These are phyloP conservation scores for Aspergillus vadensis DNA, from an alignment of 2,329 filamentous ascomycete genomes.

Conservation along the genomic window DNA sequence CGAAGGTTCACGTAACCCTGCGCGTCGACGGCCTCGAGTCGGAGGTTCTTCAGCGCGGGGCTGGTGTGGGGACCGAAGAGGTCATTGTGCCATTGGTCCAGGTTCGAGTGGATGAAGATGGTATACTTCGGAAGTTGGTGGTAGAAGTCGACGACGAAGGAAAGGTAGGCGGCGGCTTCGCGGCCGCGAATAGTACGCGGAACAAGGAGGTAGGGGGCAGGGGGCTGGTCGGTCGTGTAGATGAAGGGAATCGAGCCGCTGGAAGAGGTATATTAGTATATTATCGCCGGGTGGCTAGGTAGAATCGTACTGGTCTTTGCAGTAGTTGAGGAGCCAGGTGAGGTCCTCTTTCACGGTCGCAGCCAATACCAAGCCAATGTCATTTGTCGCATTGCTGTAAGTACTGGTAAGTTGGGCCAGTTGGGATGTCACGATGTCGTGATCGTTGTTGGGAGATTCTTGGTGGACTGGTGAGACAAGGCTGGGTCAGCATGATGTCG, in stretches of 20 bases:
- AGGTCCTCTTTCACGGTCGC: slow-evolving; percentile 23
- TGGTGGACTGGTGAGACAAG: not conserved
- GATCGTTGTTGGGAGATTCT: slow-evolving; percentile 9
- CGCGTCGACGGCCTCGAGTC: slow-evolving; percentile 38
- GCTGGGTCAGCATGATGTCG: slow-evolving; percentile 10
- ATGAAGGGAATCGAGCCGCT: slow-evolving; percentile 28
- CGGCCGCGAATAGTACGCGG: slow-evolving; percentile 52
- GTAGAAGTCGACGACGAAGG: slow-evolving; percentile 64
- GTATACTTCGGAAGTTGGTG: slow-evolving; percentile 59
- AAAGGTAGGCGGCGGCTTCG: slow-evolving; percentile 64
- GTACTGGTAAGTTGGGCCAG: slow-evolving; percentile 20
- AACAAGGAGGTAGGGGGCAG: slow-evolving; percentile 25
- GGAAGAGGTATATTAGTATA: not conserved
- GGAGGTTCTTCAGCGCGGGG: slow-evolving; percentile 33
- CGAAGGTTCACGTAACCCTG: slow-evolving; percentile 45
- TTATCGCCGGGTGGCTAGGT: not conserved
- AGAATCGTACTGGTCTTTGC: slow-evolving; percentile 21
- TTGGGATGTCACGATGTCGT: slow-evolving; percentile 17
- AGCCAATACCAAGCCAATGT: slow-evolving; percentile 22
- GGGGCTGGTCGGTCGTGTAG: slow-evolving; percentile 31
- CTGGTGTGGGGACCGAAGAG: slow-evolving; percentile 39
- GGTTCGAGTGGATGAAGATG: slow-evolving; percentile 64
- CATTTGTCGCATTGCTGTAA: slow-evolving; percentile 17
- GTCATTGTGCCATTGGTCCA: slow-evolving; percentile 61
- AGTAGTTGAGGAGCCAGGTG: slow-evolving; percentile 25